Conservation (phyloP, 2,329 filamentous ascomycete species). For the Botrytis paeoniae region DNA sequence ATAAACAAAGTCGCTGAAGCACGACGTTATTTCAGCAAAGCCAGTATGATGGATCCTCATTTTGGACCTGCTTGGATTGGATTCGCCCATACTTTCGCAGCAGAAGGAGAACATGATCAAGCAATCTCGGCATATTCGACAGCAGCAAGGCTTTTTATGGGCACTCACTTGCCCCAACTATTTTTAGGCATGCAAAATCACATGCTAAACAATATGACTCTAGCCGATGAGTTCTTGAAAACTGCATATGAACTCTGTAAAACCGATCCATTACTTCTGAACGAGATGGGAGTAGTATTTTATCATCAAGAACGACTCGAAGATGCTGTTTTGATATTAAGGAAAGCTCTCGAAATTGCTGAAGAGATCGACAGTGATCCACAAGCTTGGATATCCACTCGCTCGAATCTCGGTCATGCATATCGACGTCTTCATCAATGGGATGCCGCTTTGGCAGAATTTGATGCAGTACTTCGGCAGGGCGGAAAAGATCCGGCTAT, state of each 20-base stretch:
- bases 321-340: constrained; percentile 75
- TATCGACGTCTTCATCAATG: constrained; percentile 69
- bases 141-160: constrained; percentile 90
- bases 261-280: constrained; percentile 84
- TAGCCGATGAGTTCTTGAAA: constrained; percentile 92
- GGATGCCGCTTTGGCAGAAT: constrained; percentile 71
- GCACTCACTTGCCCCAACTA: constrained; percentile 90
- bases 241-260: constrained; percentile 81
- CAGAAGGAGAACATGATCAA: constrained; percentile 96
- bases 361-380: constrained; percentile 79
- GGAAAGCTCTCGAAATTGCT: constrained; percentile 71
- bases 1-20: constrained; percentile 91
- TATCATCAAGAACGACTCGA: constrained; percentile 83
- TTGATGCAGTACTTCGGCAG: constrained; percentile 81
- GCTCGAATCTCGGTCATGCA: constrained; percentile 87
- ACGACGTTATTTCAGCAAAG: constrained; percentile 93
- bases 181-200: constrained; percentile 99
- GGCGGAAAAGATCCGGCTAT: constrained; percentile 76
- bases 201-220: constrained; percentile 87
- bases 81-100: constrained; percentile 96
- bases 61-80: constrained; percentile 98
- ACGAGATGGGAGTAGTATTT: constrained; percentile 93
- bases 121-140: constrained; percentile 97
- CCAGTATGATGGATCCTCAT: constrained; percentile 95
- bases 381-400: constrained; percentile 76